Base-by-base conservation (phyloP, 1,139 yeast genomes). In the Taphrina flavorubra region DNA sequence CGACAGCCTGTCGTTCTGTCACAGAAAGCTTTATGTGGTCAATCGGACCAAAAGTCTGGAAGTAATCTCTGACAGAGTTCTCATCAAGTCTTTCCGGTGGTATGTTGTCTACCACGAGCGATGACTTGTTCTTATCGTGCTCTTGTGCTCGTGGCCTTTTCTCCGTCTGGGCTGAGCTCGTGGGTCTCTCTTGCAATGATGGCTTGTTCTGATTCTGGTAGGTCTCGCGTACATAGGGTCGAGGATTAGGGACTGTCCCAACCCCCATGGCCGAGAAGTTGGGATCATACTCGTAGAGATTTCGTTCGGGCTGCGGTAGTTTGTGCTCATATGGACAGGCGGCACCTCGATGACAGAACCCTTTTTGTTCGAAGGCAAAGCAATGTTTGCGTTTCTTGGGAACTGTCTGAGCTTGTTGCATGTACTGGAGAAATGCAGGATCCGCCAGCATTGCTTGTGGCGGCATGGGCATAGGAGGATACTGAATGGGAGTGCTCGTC, bases 11-110 rank as follows among this genome's bases (percentile, higher is more conserved):
- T 36, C 72, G 69, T 14, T 25, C 51, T 20, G 36, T 65, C 13
- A 13, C 20, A 6, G 60, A 68, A 18, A 82, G 60, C 18, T 70
- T 70, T n/a, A 82, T 76, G n/a, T 68, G 69, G 10, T 70, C 72
- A 31, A 83, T 71, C 0, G 73, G 74, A 10, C 85, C 86, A 73
- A 82, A 83, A 70, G 77, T 73, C 16, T 76, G 72, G 71, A 83
- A 83, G 72, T 78, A 81, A n/a, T 73, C 74, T 31, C 77, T 73
- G 1, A 83, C 56, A 1, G 72, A 71, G 13, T 70, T 74, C 68
- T 80, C 81, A 67, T 78, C 76, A 49, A 82, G 76, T 71, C 79
- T 77, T 46, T 82, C 84, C 1, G 72, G 73, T 2, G 86, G 86
- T 13, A 83, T 69, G 59, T 79, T 79, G 51, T 83, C 83, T 6